A percentile compares a stretch with the other conserved stretches of the same genome.
Conservation (phyloP, 2,329 filamentous ascomycete genomes). For the Colletotrichum filicis region DNA sequence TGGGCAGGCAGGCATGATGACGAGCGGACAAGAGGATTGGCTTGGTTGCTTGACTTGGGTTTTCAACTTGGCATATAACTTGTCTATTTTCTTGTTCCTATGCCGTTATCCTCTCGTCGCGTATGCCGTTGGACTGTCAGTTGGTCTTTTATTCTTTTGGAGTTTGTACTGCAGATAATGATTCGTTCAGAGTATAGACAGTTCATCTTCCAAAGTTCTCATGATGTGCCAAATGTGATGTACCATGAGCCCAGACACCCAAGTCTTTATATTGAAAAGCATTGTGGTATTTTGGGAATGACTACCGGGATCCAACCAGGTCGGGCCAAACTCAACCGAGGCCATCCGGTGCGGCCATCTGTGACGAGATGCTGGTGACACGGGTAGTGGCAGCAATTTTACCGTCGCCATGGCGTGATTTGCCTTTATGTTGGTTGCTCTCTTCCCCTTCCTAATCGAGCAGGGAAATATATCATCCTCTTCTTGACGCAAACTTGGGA, state of each 20-base stretch:
- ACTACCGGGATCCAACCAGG: too few relatives aligned
- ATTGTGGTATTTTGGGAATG: not conserved
- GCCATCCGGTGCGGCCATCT: too few relatives aligned
- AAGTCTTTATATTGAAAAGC: too few relatives aligned
- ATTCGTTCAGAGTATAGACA: slow-evolving; percentile 21
- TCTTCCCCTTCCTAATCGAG: not conserved
- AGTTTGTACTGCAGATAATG: slow-evolving; percentile 7
- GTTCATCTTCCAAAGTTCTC: not conserved
- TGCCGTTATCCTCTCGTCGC: not conserved
- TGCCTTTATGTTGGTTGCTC: not conserved
- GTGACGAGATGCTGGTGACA: not conserved
- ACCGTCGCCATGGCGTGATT: not conserved
- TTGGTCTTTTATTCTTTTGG: not conserved
- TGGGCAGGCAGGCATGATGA: not conserved
- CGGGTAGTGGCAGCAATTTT: not conserved
- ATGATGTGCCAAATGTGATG: not conserved
- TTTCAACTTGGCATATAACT: slow-evolving; percentile 18
- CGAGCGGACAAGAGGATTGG: not conserved
- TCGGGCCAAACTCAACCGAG: not conserved
- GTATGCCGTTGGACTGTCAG: not conserved
- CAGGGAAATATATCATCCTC: not conserved
- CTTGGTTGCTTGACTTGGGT: slow-evolving; percentile 9
- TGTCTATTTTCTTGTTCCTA: not conserved
- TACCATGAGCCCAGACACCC: not conserved
- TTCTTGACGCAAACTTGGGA: not conserved